These are phyloP conservation scores for Phytomonas francai DNA, from an alignment of 208 protist genomes.

Conservation along the genomic window DNA sequence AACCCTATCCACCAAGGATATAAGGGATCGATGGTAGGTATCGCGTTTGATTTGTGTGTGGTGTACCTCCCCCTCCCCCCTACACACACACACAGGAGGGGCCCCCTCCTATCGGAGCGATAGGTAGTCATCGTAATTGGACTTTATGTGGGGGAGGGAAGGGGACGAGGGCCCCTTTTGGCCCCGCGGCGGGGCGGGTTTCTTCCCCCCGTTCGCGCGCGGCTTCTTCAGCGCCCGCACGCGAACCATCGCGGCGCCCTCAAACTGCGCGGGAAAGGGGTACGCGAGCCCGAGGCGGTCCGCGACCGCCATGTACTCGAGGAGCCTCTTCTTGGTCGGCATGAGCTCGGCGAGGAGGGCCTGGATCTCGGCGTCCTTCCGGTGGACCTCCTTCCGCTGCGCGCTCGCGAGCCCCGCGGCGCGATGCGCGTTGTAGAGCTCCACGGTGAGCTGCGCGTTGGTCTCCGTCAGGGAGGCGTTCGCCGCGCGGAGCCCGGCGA, in stretches of 20 bases:
- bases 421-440: constrained; percentile 22
- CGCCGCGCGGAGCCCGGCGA: constrained; percentile 32
- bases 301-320: constrained; percentile 79
- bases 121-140: too few relatives aligned
- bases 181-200: too few relatives aligned
- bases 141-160: too few relatives aligned
- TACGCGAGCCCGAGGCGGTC: constrained; percentile 78
- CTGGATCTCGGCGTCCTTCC: constrained; percentile 50
- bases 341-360: constrained; percentile 58
- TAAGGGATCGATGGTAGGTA: too few relatives aligned
- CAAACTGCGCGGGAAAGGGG: constrained; percentile 65
- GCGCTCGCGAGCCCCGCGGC: constrained; percentile 9
- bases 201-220: too few relatives aligned
- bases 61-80: too few relatives aligned
- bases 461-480: constrained; percentile 47
- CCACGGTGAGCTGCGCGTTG: constrained; percentile 31
- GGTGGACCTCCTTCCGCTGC: constrained; percentile 21
- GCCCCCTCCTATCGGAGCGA: too few relatives aligned
- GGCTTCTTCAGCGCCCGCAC: constrained; percentile 54
- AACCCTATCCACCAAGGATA: too few relatives aligned
- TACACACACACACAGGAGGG: too few relatives aligned
- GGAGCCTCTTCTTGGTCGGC: constrained; percentile 76
- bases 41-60: too few relatives aligned
- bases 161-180: too few relatives aligned
- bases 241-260: constrained; percentile 48